Evolutionary conservation across 345 rosid species (phyloP), one percentile per base, ranked within the genome.

Genomic region (Boechera retrofracta): DNA sequence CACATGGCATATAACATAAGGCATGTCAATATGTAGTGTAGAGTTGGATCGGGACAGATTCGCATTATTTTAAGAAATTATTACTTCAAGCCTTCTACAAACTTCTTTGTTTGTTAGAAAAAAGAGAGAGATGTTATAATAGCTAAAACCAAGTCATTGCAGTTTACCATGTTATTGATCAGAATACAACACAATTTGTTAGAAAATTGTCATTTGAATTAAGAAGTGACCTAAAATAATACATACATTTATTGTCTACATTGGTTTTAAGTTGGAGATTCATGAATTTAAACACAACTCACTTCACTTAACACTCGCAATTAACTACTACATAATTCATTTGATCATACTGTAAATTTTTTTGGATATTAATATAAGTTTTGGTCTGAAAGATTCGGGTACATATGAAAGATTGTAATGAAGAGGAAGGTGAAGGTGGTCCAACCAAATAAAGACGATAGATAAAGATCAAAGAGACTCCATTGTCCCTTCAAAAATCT

Each of bases 401-500:
- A 77, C 33, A 69, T 15, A 77, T 62, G 65, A 62, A 63, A 54
- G 33, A 62, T 44, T 42, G 59, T 62, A 54, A 77, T 44, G 75
- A 77, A 70, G 55, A 53, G 59, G 76, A 55, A 12, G 59, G 56
- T 52, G 75, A 55, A 5, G 39, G 66, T 77, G 80, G 76, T 63
- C 80, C 80, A 77, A 54, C 24, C 53, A 77, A 53, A 77, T 63
- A 77, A 77, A 77, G 80, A 70, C 65, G 71, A 70, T 62, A n/a
- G 51, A 47, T 54, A 54, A 62, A 62, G 65, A 69, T 77, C 71
- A 53, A 77, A 77, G 70, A 55, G 70, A 36, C 80, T 54, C 64
- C 58, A 61, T 76, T 52, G 69, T 32, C 75, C 62, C 55, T 77
- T 70, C 32, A 61, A 65, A 61, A 10, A 44, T 65, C 28, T 55